Conservation (phyloP, 2,329 filamentous ascomycete genomes). For the Coniochaeta sp. region DNA sequence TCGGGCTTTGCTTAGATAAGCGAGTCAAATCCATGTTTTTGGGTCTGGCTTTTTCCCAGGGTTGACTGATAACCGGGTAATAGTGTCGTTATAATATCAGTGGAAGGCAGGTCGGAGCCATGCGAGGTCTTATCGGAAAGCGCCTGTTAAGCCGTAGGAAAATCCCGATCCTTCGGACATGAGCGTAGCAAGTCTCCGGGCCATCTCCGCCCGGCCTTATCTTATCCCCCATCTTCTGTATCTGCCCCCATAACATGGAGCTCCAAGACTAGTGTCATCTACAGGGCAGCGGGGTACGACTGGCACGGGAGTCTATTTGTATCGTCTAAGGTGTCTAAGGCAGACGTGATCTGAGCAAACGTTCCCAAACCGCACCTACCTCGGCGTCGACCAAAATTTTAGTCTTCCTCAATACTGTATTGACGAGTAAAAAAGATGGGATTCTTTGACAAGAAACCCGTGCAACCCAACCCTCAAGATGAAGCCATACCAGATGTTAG, state of each 20-base stretch:
- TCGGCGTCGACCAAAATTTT: background rate
- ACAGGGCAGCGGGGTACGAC: background rate
- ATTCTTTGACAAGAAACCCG: background rate
- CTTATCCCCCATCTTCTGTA: background rate
- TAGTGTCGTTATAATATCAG: background rate
- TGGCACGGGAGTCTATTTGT: background rate
- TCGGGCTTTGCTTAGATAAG: constrained; percentile 1
- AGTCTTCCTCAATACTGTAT: background rate
- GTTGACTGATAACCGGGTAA: background rate
- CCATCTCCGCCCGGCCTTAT: background rate
- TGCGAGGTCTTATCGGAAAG: background rate
- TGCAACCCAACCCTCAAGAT: background rate
- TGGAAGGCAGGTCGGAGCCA: background rate
- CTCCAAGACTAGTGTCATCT: background rate
- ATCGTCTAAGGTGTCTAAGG: background rate
- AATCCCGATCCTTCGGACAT: background rate
- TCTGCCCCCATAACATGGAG: background rate
- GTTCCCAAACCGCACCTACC: background rate
- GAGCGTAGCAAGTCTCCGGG: background rate
- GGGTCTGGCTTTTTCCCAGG: background rate
- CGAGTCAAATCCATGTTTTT: background rate
- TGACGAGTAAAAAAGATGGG: background rate
- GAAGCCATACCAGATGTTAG: background rate
- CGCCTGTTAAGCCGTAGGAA: background rate
- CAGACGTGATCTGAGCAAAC: background rate